These are phyloP conservation scores for Violaceomyces palustris DNA, from an alignment of 1,284 basidiomycete species.

Conservation along the genomic window DNA sequence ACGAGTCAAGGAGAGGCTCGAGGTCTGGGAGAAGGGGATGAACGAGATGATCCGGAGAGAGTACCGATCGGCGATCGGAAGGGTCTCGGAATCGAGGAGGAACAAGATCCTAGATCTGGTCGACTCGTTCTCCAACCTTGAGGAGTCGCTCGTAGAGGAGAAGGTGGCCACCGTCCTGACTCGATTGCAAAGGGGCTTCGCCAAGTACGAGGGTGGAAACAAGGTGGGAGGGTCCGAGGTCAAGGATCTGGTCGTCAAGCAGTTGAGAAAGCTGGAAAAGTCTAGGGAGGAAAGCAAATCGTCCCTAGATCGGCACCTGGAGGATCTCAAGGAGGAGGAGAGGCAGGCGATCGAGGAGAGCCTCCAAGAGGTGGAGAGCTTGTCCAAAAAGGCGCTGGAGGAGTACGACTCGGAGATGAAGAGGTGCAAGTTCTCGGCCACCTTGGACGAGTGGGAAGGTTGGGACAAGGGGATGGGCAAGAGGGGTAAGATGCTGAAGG, in stretches of 20 bases:
- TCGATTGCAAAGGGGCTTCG: constrained; percentile 27
- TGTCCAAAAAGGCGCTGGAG: constrained; percentile 21
- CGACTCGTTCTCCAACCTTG: constrained; percentile 36
- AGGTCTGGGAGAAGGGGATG: constrained; percentile 40
- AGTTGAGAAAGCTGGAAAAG: constrained; percentile 25
- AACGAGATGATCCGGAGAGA: constrained; percentile 34
- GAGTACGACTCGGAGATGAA: constrained; percentile 39
- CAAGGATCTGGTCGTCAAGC: constrained; percentile 16
- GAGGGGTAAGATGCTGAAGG: constrained; percentile 19
- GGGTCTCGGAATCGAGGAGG: constrained; percentile 34
- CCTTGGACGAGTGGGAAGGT: constrained; percentile 41
- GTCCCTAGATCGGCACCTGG: constrained; percentile 24
- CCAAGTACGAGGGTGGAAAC: constrained; percentile 7
- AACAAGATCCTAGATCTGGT: constrained; percentile 26
- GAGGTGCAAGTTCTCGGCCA: constrained; percentile 38
- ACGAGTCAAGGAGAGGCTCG: constrained; percentile 33
- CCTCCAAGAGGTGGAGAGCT: constrained; percentile 33
- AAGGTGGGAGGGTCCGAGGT: too few relatives aligned
- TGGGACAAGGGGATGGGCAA: constrained; percentile 43
- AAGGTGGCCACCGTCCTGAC: constrained; percentile 30
- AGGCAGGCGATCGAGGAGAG: constrained; percentile 27
- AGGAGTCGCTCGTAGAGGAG: constrained; percentile 40
- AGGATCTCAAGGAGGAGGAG: constrained; percentile 26
- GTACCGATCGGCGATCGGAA: constrained; percentile 31
- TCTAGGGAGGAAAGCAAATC: constrained; percentile 19